Conservation (phyloP, 2,329 filamentous ascomycete species). For the Arachnopeziza araneosa region DNA sequence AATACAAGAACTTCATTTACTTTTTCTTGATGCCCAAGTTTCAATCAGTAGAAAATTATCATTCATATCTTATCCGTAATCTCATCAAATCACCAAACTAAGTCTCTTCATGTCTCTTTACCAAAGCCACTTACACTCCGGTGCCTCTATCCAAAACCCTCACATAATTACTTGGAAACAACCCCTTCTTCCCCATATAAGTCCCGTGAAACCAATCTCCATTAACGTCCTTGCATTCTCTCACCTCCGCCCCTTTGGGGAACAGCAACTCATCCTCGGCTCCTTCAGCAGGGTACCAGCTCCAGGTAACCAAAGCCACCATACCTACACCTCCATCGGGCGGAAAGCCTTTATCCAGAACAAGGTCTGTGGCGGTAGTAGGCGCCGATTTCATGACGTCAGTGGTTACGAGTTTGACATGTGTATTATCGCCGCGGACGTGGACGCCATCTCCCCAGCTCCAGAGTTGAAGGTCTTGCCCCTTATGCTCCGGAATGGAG, state of each 20-base stretch:
- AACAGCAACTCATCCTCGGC: conserved; percentile 73
- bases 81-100: too few species aligned
- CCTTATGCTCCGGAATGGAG: conserved; percentile 25
- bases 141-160: conserved; percentile 35
- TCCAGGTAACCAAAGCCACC: conserved; percentile 62
- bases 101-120: too few species aligned
- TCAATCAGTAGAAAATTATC: too few species aligned
- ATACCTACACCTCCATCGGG: conserved; percentile 70
- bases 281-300: conserved; percentile 65
- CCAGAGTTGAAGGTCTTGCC: conserved; percentile 42
- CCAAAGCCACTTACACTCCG: neutral
- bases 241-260: conserved; percentile 74
- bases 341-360: conserved; percentile 47
- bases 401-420: conserved; percentile 44
- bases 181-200: conserved; percentile 72
- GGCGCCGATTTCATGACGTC: conserved; percentile 43
- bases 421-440: conserved; percentile 28
- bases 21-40: too few species aligned
- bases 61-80: too few species aligned
- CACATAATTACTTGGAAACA: conserved; percentile 80
- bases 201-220: conserved; percentile 85
- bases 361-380: conserved; percentile 10
- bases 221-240: conserved; percentile 81
- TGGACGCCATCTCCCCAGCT: conserved; percentile 40
- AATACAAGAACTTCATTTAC: too few species aligned